These are phyloP conservation scores for Microsporum ferrugineum DNA, from an alignment of 2,329 filamentous ascomycete genomes.

Conservation along the genomic window DNA sequence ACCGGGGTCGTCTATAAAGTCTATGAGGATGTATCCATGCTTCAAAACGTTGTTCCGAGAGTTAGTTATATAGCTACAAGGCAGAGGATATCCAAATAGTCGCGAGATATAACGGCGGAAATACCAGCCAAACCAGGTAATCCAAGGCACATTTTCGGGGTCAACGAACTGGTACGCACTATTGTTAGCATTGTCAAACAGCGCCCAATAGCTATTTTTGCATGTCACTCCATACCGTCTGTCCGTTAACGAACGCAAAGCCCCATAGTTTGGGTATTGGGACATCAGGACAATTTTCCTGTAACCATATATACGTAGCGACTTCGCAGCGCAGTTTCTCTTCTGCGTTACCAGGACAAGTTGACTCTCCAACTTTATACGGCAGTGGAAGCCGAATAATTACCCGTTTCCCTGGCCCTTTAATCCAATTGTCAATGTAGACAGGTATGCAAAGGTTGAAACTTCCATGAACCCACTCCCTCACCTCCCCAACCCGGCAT, in stretches of 20 bases:
- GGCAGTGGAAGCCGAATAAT: slow-evolving; percentile 8
- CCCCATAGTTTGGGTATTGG: slow-evolving; percentile 13
- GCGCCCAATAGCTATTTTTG: background rate
- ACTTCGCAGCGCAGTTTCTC: slow-evolving; percentile 14
- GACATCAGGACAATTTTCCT: slow-evolving; percentile 10
- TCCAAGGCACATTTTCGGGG: background rate
- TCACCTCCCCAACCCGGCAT: slow-evolving; percentile 1
- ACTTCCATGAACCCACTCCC: slow-evolving; percentile 14
- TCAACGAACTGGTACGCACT: background rate
- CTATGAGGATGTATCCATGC: slow-evolving; percentile 17
- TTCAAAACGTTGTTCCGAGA: slow-evolving; percentile 17
- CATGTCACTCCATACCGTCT: slow-evolving; percentile 10
- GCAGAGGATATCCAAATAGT: background rate
- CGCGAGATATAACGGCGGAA: background rate
- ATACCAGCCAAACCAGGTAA: background rate
- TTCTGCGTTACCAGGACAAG: slow-evolving; percentile 4
- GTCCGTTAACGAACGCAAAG: slow-evolving; percentile 18
- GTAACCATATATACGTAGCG: slow-evolving; percentile 10
- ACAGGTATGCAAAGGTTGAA: slow-evolving; percentile 16
- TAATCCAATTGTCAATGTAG: background rate
- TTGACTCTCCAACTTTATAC: slow-evolving; percentile 6
- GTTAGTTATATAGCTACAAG: background rate
- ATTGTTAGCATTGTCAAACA: background rate
- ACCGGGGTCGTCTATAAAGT: slow-evolving; percentile 14
- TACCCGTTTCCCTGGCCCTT: background rate